Evolutionary conservation across 2,329 filamentous ascomycete species (phyloP), one percentile per base, ranked within the genome.

Genomic region (Fusarium concolor): DNA sequence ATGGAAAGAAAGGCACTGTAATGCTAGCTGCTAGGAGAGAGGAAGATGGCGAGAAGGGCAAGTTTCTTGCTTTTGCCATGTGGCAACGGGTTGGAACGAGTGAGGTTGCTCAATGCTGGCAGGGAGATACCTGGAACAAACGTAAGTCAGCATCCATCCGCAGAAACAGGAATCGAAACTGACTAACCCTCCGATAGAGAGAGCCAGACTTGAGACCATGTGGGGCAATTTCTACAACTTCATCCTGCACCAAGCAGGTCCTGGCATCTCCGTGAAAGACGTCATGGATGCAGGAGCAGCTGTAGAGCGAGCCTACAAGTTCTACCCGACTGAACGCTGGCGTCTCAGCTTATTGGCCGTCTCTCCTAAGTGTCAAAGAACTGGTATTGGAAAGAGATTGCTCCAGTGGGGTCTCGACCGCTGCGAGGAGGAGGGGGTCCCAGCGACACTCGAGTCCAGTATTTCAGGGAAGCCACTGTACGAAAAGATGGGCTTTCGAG

Each of bases 101-200:
- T 29, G 59, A 67, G 18, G 10, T 63, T 6, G 63, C 64, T 18
- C 38, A 10, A 6, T 59, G 63, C 18, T 67, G 64, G 63, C 64
- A 67, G n/a, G 63, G 63, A n/a, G 64, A 67, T n/a, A 64, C 28
- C 17, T 57, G 59, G 29, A 47, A 67, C 6, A 67, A 67, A 24
- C 56, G 64, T 53, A 17, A 33, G 57, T 29, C 4, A 3, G 5
- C 9, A 6, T 11, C 10, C 26, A 2, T 3, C 1, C 3, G 14
- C 14, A 17, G 10, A 2, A 11, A 11, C 3, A 4, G 2, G 2
- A 1, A 17, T 1, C 6, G 2, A 10, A 7, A 1, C 14, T 42
- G 2, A 51, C 0, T 2, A 2, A 3, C 0, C 12, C 2, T 2
- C 0, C 7, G 18, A 26, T 9, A 67, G 64, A 18, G 4, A 22